Evolutionary conservation across 2,329 filamentous ascomycete genomes (phyloP), one percentile per base, ranked within the genome.

Genomic region (Zarea fungicola): DNA sequence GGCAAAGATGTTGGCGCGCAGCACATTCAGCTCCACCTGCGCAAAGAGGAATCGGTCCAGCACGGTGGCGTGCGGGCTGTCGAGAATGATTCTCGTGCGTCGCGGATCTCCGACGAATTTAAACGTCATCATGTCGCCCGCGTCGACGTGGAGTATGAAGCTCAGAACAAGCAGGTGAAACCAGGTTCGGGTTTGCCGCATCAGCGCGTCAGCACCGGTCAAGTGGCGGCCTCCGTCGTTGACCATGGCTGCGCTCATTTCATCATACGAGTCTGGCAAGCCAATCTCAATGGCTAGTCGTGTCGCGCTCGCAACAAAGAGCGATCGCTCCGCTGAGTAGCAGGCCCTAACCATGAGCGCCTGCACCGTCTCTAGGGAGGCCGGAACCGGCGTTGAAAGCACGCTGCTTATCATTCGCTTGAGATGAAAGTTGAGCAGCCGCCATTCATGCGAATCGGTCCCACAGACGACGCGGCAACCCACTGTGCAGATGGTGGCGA

Each of bases 151-250:
- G 14, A 72, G 64, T 55, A 75, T 78, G 51, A 78, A 69, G 21
- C 78, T 74, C 10, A 79, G 59, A 18, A 78, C 72, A 50, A 77
- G 68, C 4, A 78, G 64, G 3, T 72, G 73, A 57, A 78, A 72
- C 75, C 76, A 79, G 0, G 75, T 69, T 32, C 76, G 65, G 0
- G 69, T 62, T 41, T 66, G 67, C 19, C 68, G 62, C 62, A 74
- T 69, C 48, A 76, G 54, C 4, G n/a, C n/a, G n/a, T n/a, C n/a
- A n/a, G n/a, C n/a, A n/a, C n/a, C n/a, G n/a, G n/a, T n/a, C n/a
- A n/a, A n/a, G n/a, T 5, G 2, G 49, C 22, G 9, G 36, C 37
- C 2, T 52, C 53, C 21, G 16, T 32, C 35, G n/a, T 18, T 32
- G 6, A 35, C n/a, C 16, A 14, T 36, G 14, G 32, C 54, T 6